Evolutionary conservation across 2,329 filamentous ascomycete genomes (phyloP).

Genomic region (Fusarium continuum): DNA sequence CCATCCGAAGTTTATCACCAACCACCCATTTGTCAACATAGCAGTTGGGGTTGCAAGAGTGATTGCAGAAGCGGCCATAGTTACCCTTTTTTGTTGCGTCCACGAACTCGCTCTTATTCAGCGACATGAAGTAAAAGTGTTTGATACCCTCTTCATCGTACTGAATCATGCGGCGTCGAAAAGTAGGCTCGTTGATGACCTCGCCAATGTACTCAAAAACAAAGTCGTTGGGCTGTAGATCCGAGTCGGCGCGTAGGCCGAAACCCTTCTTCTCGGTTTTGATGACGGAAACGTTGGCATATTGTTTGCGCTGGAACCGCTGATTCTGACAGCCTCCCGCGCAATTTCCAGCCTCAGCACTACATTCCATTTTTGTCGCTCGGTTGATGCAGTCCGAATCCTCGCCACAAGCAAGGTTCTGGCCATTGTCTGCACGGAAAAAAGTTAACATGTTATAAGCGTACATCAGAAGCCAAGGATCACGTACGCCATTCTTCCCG

Average conservation of each 20-base stretch:
- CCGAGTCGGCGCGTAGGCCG: constrained; percentile 82
- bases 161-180: constrained; percentile 87
- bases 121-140: constrained; percentile 99
- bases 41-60: constrained; percentile 98
- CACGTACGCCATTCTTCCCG: constrained; percentile 91
- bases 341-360: constrained; percentile 81
- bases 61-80: constrained; percentile 96
- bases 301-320: constrained; percentile 89
- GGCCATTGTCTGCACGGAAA: constrained; percentile 61
- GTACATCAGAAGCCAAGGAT: background rate
- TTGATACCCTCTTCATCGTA: constrained; percentile 98
- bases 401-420: constrained; percentile 90
- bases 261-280: constrained; percentile 98
- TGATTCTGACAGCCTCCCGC: constrained; percentile 91
- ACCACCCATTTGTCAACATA: constrained; percentile 99
- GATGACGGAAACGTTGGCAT: constrained; percentile 92
- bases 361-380: constrained; percentile 96
- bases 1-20: constrained; percentile 96
- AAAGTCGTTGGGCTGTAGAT: constrained; percentile 85
- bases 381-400: constrained; percentile 99
- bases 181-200: constrained; percentile 92
- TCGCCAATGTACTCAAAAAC: constrained; percentile 99
- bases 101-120: constrained; percentile 95
- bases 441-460: constrained; percentile 19
- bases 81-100: constrained; percentile 98